A percentile compares a stretch with the other conserved stretches of the same genome.
Evolutionary conservation across 2,329 filamentous ascomycete genomes (phyloP).

Genomic region (Sporothrix pallida): DNA sequence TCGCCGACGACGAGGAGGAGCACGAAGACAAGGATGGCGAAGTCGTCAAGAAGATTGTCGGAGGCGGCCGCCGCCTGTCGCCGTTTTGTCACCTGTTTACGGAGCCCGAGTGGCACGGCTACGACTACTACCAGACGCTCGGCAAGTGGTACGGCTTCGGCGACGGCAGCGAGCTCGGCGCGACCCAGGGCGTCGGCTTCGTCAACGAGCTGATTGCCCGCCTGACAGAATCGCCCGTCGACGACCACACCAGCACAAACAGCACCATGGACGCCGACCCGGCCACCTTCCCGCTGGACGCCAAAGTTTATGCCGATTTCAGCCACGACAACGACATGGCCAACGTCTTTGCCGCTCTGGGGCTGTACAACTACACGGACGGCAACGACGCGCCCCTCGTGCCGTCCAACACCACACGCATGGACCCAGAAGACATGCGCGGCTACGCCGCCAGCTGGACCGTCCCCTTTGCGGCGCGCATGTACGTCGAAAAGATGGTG

Average conservation of each 20-base stretch:
- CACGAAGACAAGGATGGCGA: slow-evolving; percentile 44
- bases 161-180: slow-evolving; percentile 75
- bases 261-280: slow-evolving; percentile 71
- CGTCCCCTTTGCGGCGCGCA: slow-evolving; percentile 79
- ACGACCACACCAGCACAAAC: slow-evolving; percentile 78
- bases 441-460: slow-evolving; percentile 79
- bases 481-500: slow-evolving; percentile 87
- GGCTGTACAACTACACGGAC: slow-evolving; percentile 67
- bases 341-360: slow-evolving; percentile 75
- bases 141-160: slow-evolving; percentile 86
- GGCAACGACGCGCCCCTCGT: neutral
- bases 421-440: slow-evolving; percentile 58
- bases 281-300: slow-evolving; percentile 74
- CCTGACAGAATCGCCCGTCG: slow-evolving; percentile 70
- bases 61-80: slow-evolving; percentile 53
- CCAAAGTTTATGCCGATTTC: slow-evolving; percentile 82
- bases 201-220: slow-evolving; percentile 86
- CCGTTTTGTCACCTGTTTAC: slow-evolving; percentile 80
- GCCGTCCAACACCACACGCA: slow-evolving; percentile 57
- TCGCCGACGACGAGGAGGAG: slow-evolving; percentile 59
- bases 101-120: slow-evolving; percentile 72
- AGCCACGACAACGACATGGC: slow-evolving; percentile 90
- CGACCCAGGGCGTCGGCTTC: slow-evolving; percentile 86
- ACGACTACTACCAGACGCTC: slow-evolving; percentile 80
- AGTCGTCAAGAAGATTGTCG: neutral